Evolutionary conservation across 495 filamentous ascomycete genomes (phyloP).

Genomic region (Annulohypoxylon maeteangense): DNA sequence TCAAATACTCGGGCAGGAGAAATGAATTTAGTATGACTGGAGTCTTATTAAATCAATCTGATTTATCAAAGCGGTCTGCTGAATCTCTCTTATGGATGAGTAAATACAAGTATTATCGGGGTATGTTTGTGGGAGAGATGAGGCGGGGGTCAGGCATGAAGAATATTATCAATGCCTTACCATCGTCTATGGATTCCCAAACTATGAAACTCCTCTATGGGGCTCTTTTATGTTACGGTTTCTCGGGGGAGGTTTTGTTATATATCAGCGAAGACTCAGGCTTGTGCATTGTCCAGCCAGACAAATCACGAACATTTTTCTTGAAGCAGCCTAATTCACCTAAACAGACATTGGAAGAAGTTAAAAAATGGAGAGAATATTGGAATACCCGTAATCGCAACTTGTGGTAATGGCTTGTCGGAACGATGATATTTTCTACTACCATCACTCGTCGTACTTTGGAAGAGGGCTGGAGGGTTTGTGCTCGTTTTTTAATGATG

Average conservation of each 20-base stretch:
- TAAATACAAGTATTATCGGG: too few species aligned
- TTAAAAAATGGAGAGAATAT: neutral
- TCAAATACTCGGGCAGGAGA: neutral
- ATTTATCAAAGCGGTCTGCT: neutral
- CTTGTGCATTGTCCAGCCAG: neutral
- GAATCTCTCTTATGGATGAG: neutral
- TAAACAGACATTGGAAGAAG: neutral
- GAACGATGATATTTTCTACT: neutral
- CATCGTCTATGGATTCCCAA: neutral
- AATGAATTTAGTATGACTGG: too few species aligned
- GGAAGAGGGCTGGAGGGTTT: neutral
- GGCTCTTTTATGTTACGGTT: neutral
- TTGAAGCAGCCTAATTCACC: neutral
- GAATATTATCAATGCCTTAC: too few species aligned
- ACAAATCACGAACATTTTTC: neutral
- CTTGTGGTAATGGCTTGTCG: neutral
- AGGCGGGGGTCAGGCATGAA: too few species aligned
- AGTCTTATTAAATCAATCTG: neutral
- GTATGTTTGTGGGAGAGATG: too few species aligned
- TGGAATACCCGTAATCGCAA: neutral
- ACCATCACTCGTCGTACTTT: neutral
- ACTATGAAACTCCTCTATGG: neutral
- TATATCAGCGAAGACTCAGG: neutral
- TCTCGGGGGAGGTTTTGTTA: neutral
- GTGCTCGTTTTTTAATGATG: too few species aligned